Conservation (phyloP, 2,329 filamentous ascomycete genomes). For the Pseudocercospora vitis region DNA sequence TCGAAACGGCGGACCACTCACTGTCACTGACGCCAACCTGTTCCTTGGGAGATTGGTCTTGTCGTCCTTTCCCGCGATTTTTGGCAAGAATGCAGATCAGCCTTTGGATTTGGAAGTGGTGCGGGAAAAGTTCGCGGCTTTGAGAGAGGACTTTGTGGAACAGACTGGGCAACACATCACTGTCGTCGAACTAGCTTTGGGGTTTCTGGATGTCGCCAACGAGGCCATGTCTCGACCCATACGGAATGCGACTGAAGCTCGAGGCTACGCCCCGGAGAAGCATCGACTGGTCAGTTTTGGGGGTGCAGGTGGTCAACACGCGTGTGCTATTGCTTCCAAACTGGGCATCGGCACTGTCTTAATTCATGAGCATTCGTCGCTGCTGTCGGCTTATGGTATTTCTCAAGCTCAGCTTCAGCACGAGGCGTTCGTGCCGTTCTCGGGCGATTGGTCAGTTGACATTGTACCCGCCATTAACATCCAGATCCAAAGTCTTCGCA, state of each 20-base stretch:
- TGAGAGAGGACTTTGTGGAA: slow-evolving; percentile 23
- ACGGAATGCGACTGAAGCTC: slow-evolving; percentile 80
- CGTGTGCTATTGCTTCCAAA: slow-evolving; percentile 76
- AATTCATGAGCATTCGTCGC: slow-evolving; percentile 78
- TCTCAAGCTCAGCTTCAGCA: slow-evolving; percentile 74
- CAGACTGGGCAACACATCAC: slow-evolving; percentile 53
- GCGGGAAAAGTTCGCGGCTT: slow-evolving; percentile 19
- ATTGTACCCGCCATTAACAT: slow-evolving; percentile 54
- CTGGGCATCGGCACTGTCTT: slow-evolving; percentile 79
- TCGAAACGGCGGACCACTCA: slow-evolving; percentile 39
- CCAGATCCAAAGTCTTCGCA: slow-evolving; percentile 36
- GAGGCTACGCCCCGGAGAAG: slow-evolving; percentile 81
- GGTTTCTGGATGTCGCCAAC: slow-evolving; percentile 81
- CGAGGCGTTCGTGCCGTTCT: slow-evolving; percentile 68
- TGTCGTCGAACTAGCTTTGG: slow-evolving; percentile 77
- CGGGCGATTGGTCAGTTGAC: slow-evolving; percentile 57
- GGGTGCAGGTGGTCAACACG: slow-evolving; percentile 83
- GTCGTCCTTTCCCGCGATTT: slow-evolving; percentile 38
- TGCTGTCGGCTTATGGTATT: slow-evolving; percentile 57
- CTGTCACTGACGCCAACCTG: slow-evolving; percentile 41
- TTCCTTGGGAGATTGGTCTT: slow-evolving; percentile 37
- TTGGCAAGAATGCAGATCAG: slow-evolving; percentile 36
- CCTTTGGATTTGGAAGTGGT: slow-evolving; percentile 26
- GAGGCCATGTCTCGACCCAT: slow-evolving; percentile 86
- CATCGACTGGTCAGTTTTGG: slow-evolving; percentile 86